phyloP scores from a whole-genome alignment of 192 early-diverging fungal species.

The Piromyces finnis region DNA sequence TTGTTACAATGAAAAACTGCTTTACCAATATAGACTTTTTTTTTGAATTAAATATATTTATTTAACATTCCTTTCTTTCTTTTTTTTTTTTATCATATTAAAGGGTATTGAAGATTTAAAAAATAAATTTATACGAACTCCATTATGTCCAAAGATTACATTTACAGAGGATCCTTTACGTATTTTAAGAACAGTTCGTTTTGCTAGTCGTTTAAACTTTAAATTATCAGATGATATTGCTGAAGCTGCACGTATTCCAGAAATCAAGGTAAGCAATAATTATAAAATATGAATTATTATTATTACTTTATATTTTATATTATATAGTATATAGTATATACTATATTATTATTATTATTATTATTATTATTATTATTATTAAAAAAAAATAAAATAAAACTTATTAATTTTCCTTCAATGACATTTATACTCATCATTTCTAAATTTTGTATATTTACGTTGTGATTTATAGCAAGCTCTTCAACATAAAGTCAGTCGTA shows the following conservation, averaged over 20 bases:
- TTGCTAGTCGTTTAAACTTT: conserved; percentile 81
- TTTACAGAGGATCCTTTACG: conserved; percentile 91
- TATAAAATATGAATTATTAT: no score
- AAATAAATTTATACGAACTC: conserved; percentile 36
- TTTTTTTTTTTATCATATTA: no score
- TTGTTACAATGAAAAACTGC: no score
- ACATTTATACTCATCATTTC: not conserved
- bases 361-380: no score
- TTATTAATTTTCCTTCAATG: no score
- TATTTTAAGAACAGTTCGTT: conserved; percentile 81
- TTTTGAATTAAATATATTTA: no score
- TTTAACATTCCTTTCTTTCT: no score
- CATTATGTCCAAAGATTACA: conserved; percentile 71
- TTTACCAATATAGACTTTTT: no score
- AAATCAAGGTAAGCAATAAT: conserved; percentile 45
- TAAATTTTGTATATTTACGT: not conserved
- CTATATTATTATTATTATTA: no score
- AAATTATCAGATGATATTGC: conserved; percentile 46
- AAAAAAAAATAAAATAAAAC: no score
- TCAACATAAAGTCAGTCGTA: conserved; percentile 67
- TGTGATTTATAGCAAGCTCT: conserved; percentile 27
- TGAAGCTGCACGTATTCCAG: conserved; percentile 25
- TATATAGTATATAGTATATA: no score
- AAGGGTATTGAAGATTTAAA: not conserved
- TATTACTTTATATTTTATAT: no score